Evolutionary conservation across 2,329 filamentous ascomycete species (phyloP), one percentile per base, ranked within the genome.

Genomic region (Didymella glomerata): DNA sequence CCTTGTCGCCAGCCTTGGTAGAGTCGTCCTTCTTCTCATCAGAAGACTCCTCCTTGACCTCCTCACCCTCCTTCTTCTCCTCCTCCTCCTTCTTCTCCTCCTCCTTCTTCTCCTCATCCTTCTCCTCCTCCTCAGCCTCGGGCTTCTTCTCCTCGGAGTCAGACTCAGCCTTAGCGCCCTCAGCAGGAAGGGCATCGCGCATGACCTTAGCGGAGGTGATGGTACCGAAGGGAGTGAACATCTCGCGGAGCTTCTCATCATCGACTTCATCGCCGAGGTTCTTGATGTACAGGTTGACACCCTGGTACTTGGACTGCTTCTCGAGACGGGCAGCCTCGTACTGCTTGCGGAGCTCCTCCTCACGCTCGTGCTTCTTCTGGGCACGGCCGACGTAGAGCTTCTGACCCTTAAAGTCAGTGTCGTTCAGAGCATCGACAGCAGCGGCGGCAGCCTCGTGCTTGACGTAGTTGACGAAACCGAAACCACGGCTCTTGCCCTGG

Each of bases 201-300:
- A 99, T 99, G 72, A 99, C 94, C 88, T 98, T 98, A 74, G 95
- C 94, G 36, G 95, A 98, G 62, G 95, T 99, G 80, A 99, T 98
- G 72, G 91, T 92, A 64, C 95, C 95, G 73, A 91, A 98, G 68
- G 92, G 86, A 75, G 89, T 83, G 80, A 99, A 99, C 79, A 98
- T 90, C 74, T 93, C 89, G 73, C 95, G 93, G 64, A 99, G 88
- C 86, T 97, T 97, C 75, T 99, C 95, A 71, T 99, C 95, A 75
- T 99, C 95, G 68, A 99, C 88, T 62, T 98, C 95, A 70, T 99
- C 95, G 67, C 93, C 90, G 62, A 99, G 85, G 82, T 99, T 99
- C 89, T 99, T 99, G 83, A 99, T 95, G 84, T 99, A 99, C 48
- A 99, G 87, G 85, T 99, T 99, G 80, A 99, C 95, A 70, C 95